phyloP scores from a whole-genome alignment of 306 rosid genomes.

The Neltuma alba region DNA sequence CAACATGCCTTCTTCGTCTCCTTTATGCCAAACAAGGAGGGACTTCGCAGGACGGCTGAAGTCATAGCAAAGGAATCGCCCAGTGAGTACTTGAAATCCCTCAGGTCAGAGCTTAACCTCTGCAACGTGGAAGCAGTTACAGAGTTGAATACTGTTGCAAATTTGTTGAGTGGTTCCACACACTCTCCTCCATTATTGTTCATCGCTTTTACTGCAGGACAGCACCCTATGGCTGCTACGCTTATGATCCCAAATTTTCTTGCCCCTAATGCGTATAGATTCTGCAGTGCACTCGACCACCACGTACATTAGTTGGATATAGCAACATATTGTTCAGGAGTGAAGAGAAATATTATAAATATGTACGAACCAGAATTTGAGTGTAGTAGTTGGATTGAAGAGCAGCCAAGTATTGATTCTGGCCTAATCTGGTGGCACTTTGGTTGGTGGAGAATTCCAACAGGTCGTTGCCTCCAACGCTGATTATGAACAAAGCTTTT shows the following conservation, averaged over 20 bases:
- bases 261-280: conserved; percentile 48
- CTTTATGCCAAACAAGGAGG: conserved; percentile 30
- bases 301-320: not conserved
- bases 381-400: conserved; percentile 26
- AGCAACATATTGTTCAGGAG: not conserved
- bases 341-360: not conserved
- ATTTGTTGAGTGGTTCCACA: conserved; percentile 35
- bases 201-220: not conserved
- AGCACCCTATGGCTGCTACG: conserved; percentile 36
- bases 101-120: conserved; percentile 40
- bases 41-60: not conserved
- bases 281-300: conserved; percentile 37
- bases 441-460: conserved; percentile 35
- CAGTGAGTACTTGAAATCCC: conserved; percentile 45
- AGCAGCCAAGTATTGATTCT: conserved; percentile 12
- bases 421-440: not conserved
- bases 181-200: conserved; percentile 26
- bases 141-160: conserved; percentile 36
- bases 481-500: conserved; percentile 50
- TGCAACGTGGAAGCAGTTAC: conserved; percentile 17
- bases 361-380: conserved; percentile 36
- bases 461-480: conserved; percentile 56
- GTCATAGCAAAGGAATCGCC: conserved; percentile 50
- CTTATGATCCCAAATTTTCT: conserved; percentile 53
- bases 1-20: conserved; percentile 55